Base-by-base conservation (phyloP, 1,284 basidiomycete genomes). In the Trametes versicolor region DNA sequence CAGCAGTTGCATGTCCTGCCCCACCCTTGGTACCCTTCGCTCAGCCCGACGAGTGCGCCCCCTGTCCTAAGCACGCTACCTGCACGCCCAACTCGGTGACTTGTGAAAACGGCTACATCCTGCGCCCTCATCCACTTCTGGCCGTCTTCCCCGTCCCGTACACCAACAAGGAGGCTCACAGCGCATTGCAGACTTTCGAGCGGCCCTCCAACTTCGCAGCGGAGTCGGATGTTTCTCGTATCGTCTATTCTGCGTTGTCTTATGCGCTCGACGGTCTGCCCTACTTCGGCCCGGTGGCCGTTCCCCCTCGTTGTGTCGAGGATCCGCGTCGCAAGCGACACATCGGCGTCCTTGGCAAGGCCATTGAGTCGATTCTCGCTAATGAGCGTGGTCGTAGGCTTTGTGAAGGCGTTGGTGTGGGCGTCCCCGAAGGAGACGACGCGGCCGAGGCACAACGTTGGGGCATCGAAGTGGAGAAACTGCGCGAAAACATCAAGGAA, bases 11-110 rank as follows among this genome's bases (percentile, higher is more conserved):
- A 15, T 89, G 88, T 75, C 83, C 90, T 51, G 76, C 84, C 54
- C 79, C 83, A 32, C 81, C 86, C 8, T 69, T 91, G 36, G 59
- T 88, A 43, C 87, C 88, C 21, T 70, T 91, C 41, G 85, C 87
- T 36, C 84, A 82, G 61, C 90, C 95, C 0, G 82, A 87, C 36
- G 73, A 83, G n/a, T 98, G 96, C 78, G 90, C 92, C 2, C 87
- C 89, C 17, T 98, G 96, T 75, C 97, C 97, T 13, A 82, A 86
- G 54, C 93, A 96, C 76, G 97, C 90, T 2, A 81, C 81, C 21
- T 98, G 96, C 78, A 81, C 80, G 15, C 88, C 87, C 36, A 77
- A 86, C 66, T 83, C 84, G 55, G 81, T 93, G 53, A 81, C 81
- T 2, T 98, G 96, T 78, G 88, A 90, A 55, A 84, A 82, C 36